These are phyloP conservation scores for Neurospora sp. DNA, from an alignment of 495 filamentous ascomycete species.

Conservation along the genomic window DNA sequence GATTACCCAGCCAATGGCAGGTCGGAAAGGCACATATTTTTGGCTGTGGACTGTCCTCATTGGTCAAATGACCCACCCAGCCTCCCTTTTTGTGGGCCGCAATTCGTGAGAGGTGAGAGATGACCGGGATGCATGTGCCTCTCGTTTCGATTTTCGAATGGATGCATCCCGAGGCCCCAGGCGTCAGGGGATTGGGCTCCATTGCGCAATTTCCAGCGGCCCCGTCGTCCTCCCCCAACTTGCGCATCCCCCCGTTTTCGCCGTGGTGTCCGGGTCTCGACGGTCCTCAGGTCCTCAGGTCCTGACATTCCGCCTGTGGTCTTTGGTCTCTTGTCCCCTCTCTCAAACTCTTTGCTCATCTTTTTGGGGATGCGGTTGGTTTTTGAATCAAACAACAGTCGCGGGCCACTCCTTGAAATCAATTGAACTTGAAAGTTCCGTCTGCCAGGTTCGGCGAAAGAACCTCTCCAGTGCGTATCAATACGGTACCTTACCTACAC, in stretches of 20 bases:
- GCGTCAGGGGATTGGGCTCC: background rate
- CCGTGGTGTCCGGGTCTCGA: background rate
- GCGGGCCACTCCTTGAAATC: background rate
- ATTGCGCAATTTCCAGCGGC: background rate
- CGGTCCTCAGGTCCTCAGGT: background rate
- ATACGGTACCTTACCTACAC: background rate
- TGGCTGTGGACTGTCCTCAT: slow-evolving; percentile 6
- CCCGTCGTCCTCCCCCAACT: background rate
- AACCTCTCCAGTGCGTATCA: background rate
- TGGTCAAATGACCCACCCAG: slow-evolving; percentile 7
- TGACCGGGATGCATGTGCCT: background rate
- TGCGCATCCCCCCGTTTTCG: background rate
- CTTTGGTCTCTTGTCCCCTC: background rate
- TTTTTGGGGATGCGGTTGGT: background rate
- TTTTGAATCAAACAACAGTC: background rate
- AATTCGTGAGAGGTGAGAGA: slow-evolving; percentile 3
- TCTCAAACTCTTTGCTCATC: background rate
- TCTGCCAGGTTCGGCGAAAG: background rate
- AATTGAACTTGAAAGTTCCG: background rate
- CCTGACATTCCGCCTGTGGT: no score
- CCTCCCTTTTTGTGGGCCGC: slow-evolving; percentile 6
- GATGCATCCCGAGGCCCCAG: background rate
- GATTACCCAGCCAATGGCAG: slow-evolving; percentile 11
- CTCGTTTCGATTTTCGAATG: background rate
- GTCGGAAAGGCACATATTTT: slow-evolving; percentile 4